Evolutionary conservation across 228 moss, liverwort and hornwort species (phyloP).

Genomic region (Sphagnum fallax): DNA sequence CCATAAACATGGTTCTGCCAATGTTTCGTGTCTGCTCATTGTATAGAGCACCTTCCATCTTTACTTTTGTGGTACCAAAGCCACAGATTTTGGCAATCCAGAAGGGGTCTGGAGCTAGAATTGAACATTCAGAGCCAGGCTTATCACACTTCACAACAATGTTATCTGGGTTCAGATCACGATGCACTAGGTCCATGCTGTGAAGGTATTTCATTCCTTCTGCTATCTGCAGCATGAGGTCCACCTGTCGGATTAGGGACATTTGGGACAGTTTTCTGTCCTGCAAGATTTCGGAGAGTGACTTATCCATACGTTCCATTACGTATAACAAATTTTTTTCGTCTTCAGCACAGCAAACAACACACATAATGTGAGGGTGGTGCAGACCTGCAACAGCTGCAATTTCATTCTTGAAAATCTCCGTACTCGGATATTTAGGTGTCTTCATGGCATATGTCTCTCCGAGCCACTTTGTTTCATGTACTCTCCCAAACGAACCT

Average conservation of each 20-base stretch:
- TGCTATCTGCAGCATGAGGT: conserved; percentile 14
- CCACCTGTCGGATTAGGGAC: neutral
- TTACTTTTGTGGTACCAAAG: too few species aligned
- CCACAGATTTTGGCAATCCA: conserved; percentile 7
- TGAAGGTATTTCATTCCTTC: conserved; percentile 22
- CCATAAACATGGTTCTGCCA: too few species aligned
- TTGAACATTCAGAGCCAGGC: neutral
- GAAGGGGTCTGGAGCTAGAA: neutral
- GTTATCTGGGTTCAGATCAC: conserved; percentile 18
- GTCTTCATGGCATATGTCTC: conserved; percentile 4
- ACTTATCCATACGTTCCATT: conserved; percentile 17
- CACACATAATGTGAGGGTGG: conserved; percentile 16
- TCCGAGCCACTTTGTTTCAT: conserved; percentile 1
- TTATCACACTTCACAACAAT: conserved; percentile 17
- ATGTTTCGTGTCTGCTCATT: too few species aligned
- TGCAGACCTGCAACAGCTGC: conserved; percentile 1
- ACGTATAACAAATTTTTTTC: neutral
- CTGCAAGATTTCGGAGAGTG: neutral
- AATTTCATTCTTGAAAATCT: conserved; percentile 4
- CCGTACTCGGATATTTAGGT: neutral
- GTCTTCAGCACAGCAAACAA: neutral
- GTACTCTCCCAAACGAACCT: conserved; percentile 1
- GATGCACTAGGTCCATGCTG: conserved; percentile 13
- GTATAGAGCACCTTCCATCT: too few species aligned
- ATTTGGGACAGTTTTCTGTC: neutral